A percentile compares a stretch with the other conserved stretches of the same genome.
phyloP scores from a whole-genome alignment of 805 yeast species.

The Hanseniaspora singularis region DNA sequence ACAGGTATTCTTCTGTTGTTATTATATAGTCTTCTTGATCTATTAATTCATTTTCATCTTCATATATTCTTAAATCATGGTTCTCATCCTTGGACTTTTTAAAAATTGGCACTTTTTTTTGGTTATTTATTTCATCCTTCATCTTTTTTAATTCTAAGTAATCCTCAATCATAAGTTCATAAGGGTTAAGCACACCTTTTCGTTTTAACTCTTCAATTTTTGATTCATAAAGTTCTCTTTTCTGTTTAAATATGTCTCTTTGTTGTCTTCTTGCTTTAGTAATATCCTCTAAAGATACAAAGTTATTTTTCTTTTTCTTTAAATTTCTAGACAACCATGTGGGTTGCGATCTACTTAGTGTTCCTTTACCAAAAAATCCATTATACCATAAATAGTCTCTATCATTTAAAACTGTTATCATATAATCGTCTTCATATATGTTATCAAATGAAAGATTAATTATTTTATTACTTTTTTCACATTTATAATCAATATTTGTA shows the following conservation, averaged over 20 bases:
- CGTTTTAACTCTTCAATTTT: conserved; percentile 34
- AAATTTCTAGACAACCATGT: conserved; percentile 67
- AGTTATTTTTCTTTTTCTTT: conserved; percentile 22
- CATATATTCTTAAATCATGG: background rate
- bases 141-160: conserved; percentile 27
- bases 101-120: no score
- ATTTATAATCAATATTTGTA: background rate
- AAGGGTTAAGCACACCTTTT: conserved; percentile 29
- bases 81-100: background rate
- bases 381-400: conserved; percentile 58
- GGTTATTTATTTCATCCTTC: conserved; percentile 20
- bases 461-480: conserved; percentile 25
- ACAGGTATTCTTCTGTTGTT: conserved; percentile 23
- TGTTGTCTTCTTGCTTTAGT: conserved; percentile 62
- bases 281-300: conserved; percentile 56
- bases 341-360: conserved; percentile 80
- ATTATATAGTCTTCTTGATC: conserved; percentile 23
- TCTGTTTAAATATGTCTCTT: conserved; percentile 57
- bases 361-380: conserved; percentile 93
- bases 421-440: conserved; percentile 16
- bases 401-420: conserved; percentile 1
- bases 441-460: conserved; percentile 30
- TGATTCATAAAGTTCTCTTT: conserved; percentile 50
- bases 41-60: conserved; percentile 17
- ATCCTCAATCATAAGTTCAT: conserved; percentile 23